Evolutionary conservation across 1,139 yeast genomes (phyloP).

Genomic region (Geotrichum histeridarum): DNA sequence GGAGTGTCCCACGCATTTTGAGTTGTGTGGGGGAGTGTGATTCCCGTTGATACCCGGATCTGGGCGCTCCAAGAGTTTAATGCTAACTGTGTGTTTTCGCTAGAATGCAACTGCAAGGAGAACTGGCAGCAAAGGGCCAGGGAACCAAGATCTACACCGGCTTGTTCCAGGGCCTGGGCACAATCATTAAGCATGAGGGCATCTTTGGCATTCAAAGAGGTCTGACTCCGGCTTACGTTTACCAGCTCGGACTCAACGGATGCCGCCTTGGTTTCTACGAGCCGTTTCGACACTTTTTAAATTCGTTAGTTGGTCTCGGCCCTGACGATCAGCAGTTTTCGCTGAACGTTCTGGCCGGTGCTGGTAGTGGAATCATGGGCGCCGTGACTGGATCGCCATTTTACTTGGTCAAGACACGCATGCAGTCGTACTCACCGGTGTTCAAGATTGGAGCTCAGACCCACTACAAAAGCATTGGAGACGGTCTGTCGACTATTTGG

Average conservation of each 20-base stretch:
- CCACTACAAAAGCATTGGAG: slow-evolving; percentile 62
- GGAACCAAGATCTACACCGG: slow-evolving; percentile 64
- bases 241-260: slow-evolving; percentile 88
- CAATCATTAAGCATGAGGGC: slow-evolving; percentile 80
- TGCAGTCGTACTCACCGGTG: slow-evolving; percentile 79
- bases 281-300: slow-evolving; percentile 64
- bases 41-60: slow-evolving; percentile 2
- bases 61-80: neutral
- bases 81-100: no score
- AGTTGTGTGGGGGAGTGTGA: neutral
- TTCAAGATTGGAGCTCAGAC: slow-evolving; percentile 87
- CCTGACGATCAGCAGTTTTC: slow-evolving; percentile 45
- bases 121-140: slow-evolving; percentile 53
- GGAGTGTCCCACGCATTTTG: neutral
- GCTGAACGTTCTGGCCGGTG: slow-evolving; percentile 75
- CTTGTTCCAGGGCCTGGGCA: slow-evolving; percentile 74
- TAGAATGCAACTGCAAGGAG: slow-evolving; percentile 95
- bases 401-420: slow-evolving; percentile 85
- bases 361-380: slow-evolving; percentile 80
- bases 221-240: slow-evolving; percentile 54
- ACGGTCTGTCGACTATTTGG: slow-evolving; percentile 63
- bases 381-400: slow-evolving; percentile 88
- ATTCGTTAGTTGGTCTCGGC: slow-evolving; percentile 52
- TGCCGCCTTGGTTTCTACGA: slow-evolving; percentile 92
- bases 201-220: slow-evolving; percentile 86